Base-by-base conservation (phyloP, 2,329 filamentous ascomycete genomes). In the Pyrenophora tritici-repentis region DNA sequence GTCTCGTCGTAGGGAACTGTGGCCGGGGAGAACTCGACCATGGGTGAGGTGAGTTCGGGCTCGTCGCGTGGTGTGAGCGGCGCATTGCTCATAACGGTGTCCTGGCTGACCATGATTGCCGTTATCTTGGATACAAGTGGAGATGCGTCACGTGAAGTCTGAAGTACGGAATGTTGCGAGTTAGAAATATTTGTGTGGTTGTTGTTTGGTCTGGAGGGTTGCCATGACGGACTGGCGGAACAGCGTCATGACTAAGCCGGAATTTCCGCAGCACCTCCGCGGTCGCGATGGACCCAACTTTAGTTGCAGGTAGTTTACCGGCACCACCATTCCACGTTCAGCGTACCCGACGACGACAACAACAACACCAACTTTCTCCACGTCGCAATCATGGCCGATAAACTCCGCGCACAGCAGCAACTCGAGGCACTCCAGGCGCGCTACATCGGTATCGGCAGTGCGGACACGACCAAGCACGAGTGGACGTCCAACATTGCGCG, bases 381-480 rank as follows among this genome's bases (percentile, higher is more conserved):
- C 22, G 31, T 29, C 40, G 31, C 50, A 47, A 58, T 41, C 46
- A 75, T 74, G 94, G 94, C 94, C 76, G 94, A 99, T 80, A 99
- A 99, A 79, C 89, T 99, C 61, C 92, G 94, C 72, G 94, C 91
- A 8, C 90, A 96, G 66, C 94, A 99, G 77, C 94, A 99, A 75
- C 92, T 99, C 71, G 94, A 99, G 77, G 88, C 91, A 59, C 89
- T 97, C 14, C 94, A 99, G 77, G 88, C 92, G 68, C 95, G 95
- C 69, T 97, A 94, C 79, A 83, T 99, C 67, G 94, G 94, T 63
- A 97, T 94, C 3, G 94, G 94, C 18, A 92, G 97, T 75, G 90
- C 93, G 36, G 94, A 99, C 78, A 97, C 93, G 12, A 96, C 91
- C 20, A 95, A 91, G 75, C 94, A 94, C 86, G 94, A 99, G 78